Percentiles rank a stretch among this genome's conserved stretches.
phyloP scores from a whole-genome alignment of 1,139 yeast species.

The Hyphopichia buzzinii region DNA sequence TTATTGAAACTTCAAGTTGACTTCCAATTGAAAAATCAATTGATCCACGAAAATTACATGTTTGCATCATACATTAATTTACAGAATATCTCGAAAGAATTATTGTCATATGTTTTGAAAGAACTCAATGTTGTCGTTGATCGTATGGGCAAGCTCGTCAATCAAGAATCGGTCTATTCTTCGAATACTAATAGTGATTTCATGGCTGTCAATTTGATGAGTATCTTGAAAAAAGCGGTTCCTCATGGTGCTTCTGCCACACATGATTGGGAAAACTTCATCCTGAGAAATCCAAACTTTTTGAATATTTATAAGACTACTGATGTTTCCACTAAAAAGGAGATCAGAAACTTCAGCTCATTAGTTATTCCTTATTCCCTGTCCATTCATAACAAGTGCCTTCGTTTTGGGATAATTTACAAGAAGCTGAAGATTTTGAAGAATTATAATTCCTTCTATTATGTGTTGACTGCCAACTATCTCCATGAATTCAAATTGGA shows the following conservation, averaged over 20 bases:
- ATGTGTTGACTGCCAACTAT: slow-evolving; percentile 44
- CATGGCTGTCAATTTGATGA: slow-evolving; percentile 8
- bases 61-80: slow-evolving; percentile 45
- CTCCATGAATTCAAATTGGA: slow-evolving; percentile 46
- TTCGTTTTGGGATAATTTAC: slow-evolving; percentile 42
- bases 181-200: slow-evolving; percentile 8
- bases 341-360: slow-evolving; percentile 28
- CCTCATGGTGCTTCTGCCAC: slow-evolving; percentile 15
- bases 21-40: slow-evolving; percentile 42
- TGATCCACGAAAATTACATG: slow-evolving; percentile 43
- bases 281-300: slow-evolving; percentile 35
- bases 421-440: slow-evolving; percentile 44
- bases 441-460: slow-evolving; percentile 38
- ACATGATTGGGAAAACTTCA: slow-evolving; percentile 41
- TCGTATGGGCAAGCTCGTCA: slow-evolving; percentile 31
- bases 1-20: slow-evolving; percentile 40
- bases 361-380: slow-evolving; percentile 34
- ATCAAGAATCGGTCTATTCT: slow-evolving; percentile 19
- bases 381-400: slow-evolving; percentile 45
- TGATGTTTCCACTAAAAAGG: slow-evolving; percentile 26
- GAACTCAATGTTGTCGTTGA: slow-evolving; percentile 36
- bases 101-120: slow-evolving; percentile 38
- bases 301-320: slow-evolving; percentile 32
- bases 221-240: slow-evolving; percentile 21
- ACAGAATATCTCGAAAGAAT: slow-evolving; percentile 44